These are phyloP conservation scores for Sporothrix luriei DNA, from an alignment of 2,329 filamentous ascomycete species.

Conservation along the genomic window DNA sequence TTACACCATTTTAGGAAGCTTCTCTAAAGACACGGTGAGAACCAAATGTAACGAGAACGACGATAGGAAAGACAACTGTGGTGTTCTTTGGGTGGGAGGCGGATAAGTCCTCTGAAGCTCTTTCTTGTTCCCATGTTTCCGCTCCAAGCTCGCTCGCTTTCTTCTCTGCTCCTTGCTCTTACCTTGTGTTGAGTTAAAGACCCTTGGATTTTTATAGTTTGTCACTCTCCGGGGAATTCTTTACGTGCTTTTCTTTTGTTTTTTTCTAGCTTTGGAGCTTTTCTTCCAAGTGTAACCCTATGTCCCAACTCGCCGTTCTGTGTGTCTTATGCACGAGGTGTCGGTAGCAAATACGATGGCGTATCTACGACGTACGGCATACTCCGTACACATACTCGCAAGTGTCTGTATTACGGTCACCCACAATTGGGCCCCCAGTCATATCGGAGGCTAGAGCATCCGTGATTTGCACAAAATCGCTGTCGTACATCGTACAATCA, in stretches of 20 bases:
- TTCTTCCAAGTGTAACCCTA: neutral
- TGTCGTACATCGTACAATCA: conserved; percentile 1
- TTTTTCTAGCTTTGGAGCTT: neutral
- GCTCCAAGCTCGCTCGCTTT: neutral
- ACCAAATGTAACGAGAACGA: conserved; percentile 2
- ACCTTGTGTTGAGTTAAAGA: neutral
- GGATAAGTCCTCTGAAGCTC: neutral
- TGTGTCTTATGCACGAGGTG: neutral
- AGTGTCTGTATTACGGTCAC: too few relatives aligned
- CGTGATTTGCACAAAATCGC: conserved; percentile 6
- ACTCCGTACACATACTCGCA: too few relatives aligned
- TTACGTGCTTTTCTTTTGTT: too few relatives aligned
- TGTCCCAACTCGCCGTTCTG: neutral
- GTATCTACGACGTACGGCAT: too few relatives aligned
- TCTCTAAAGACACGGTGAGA: neutral
- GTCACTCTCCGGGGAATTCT: neutral
- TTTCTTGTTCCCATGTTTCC: too few relatives aligned
- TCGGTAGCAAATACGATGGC: neutral
- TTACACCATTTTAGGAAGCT: neutral
- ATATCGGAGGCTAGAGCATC: neutral
- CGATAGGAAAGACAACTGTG: neutral
- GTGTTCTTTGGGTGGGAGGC: too few relatives aligned
- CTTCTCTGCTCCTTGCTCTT: neutral
- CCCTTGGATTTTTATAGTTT: neutral
- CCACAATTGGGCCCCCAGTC: neutral